phyloP scores from a whole-genome alignment of 371 early-diverging fungal species.

The Gilbertella persicaria region DNA sequence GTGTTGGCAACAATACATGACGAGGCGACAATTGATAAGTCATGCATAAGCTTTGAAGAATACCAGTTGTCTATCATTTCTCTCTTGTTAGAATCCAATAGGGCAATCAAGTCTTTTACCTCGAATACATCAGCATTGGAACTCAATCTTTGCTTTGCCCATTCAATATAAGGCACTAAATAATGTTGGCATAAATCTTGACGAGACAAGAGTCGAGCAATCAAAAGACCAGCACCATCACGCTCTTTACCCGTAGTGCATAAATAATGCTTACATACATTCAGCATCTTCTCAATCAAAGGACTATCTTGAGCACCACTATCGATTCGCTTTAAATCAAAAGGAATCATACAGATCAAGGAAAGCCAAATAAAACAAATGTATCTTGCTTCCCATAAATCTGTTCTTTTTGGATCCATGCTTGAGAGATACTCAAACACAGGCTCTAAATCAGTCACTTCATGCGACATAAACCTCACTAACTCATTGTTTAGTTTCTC shows the following conservation, averaged over 20 bases:
- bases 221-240: conserved; percentile 81
- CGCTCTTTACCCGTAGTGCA: conserved; percentile 78
- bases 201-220: conserved; percentile 73
- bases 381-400: conserved; percentile 77
- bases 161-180: conserved; percentile 59
- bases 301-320: conserved; percentile 57
- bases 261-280: conserved; percentile 56
- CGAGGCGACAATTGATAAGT: conserved; percentile 74
- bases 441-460: conserved; percentile 88
- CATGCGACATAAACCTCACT: conserved; percentile 89
- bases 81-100: too few relatives aligned
- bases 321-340: conserved; percentile 86
- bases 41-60: conserved; percentile 68
- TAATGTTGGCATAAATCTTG: conserved; percentile 53
- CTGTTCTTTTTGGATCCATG: conserved; percentile 25
- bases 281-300: conserved; percentile 55
- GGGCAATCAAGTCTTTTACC: too few relatives aligned
- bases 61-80: conserved; percentile 47
- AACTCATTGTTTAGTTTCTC: conserved; percentile 5
- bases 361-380: conserved; percentile 86
- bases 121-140: conserved; percentile 49
- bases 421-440: conserved; percentile 60
- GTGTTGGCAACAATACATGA: conserved; percentile 56
- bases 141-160: conserved; percentile 53
- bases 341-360: conserved; percentile 89